phyloP scores from a whole-genome alignment of 108 stramenopile species.

The Discostella pseudostelligera region DNA sequence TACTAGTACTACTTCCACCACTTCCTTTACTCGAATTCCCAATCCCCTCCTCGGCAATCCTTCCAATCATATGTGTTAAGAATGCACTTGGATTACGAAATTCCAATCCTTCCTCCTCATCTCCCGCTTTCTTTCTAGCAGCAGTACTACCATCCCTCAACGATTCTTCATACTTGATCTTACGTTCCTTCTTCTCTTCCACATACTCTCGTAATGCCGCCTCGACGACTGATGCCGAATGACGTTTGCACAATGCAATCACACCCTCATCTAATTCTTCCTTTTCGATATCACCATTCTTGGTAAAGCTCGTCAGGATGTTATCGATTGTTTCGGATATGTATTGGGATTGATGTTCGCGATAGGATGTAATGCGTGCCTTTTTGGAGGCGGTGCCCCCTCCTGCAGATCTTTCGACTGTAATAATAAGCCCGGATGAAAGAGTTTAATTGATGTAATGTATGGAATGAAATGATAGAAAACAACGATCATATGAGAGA shows the following conservation, averaged over 20 bases:
- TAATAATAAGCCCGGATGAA: not conserved
- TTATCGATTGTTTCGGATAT: slow-evolving; percentile 80
- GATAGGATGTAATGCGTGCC: slow-evolving; percentile 57
- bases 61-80: slow-evolving; percentile 69
- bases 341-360: slow-evolving; percentile 76
- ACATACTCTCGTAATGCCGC: slow-evolving; percentile 74
- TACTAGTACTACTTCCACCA: no score
- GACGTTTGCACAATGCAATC: slow-evolving; percentile 76
- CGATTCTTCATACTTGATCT: no score
- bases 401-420: slow-evolving; percentile 78
- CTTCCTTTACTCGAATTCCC: slow-evolving; percentile 42
- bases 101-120: slow-evolving; percentile 65
- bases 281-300: slow-evolving; percentile 70
- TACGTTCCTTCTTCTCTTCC: slow-evolving; percentile 59
- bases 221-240: slow-evolving; percentile 74
- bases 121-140: slow-evolving; percentile 66
- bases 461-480: no score
- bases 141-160: no score
- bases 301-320: slow-evolving; percentile 68
- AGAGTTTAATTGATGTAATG: no score
- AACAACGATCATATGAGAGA: no score
- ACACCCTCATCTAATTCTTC: slow-evolving; percentile 91
- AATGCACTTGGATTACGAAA: slow-evolving; percentile 83
- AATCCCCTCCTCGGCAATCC: slow-evolving; percentile 75
- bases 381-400: slow-evolving; percentile 69